phyloP scores from a whole-genome alignment of 1,139 yeast species.

The Taphrina communis region DNA sequence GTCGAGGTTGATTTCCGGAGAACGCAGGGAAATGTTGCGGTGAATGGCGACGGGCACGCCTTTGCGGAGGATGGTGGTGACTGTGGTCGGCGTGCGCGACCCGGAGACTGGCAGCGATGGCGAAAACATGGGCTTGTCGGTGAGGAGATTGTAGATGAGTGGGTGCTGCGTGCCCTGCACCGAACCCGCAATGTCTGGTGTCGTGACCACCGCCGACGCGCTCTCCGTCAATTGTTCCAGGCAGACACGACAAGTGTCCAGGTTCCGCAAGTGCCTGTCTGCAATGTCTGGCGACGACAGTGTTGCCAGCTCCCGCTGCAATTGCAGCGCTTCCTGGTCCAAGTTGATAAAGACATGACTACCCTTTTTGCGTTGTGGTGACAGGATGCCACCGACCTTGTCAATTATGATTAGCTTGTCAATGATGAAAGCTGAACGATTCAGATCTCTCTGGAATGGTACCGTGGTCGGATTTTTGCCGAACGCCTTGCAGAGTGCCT shows the following conservation, averaged over 20 bases:
- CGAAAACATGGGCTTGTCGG: constrained; percentile 90
- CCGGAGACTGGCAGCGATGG: constrained; percentile 79
- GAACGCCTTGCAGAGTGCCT: constrained; percentile 51
- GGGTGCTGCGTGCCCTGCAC: constrained; percentile 47
- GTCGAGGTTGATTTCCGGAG: constrained; percentile 61
- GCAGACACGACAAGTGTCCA: constrained; percentile 60
- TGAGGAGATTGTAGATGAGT: constrained; percentile 80
- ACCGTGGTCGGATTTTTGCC: background rate
- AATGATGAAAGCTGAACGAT: constrained; percentile 51
- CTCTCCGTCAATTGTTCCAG: constrained; percentile 57
- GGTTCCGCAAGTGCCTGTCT: constrained; percentile 62
- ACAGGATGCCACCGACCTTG: constrained; percentile 86
- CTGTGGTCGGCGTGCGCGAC: constrained; percentile 64
- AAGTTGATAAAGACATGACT: constrained; percentile 88
- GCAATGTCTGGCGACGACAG: constrained; percentile 53
- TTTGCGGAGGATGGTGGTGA: constrained; percentile 78
- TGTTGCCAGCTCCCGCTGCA: constrained; percentile 61
- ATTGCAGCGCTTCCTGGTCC: constrained; percentile 76
- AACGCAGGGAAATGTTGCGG: constrained; percentile 47
- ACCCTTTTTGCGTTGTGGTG: constrained; percentile 71
- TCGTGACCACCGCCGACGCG: constrained; percentile 61
- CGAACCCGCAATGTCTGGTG: constrained; percentile 57
- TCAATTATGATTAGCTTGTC: constrained; percentile 85
- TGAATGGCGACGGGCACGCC: constrained; percentile 71
- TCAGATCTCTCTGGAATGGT: background rate